A percentile compares a stretch with the other conserved stretches of the same genome.
These are phyloP conservation scores for Gossypium herbaceum DNA, from an alignment of 345 rosid genomes.

Conservation along the genomic window DNA sequence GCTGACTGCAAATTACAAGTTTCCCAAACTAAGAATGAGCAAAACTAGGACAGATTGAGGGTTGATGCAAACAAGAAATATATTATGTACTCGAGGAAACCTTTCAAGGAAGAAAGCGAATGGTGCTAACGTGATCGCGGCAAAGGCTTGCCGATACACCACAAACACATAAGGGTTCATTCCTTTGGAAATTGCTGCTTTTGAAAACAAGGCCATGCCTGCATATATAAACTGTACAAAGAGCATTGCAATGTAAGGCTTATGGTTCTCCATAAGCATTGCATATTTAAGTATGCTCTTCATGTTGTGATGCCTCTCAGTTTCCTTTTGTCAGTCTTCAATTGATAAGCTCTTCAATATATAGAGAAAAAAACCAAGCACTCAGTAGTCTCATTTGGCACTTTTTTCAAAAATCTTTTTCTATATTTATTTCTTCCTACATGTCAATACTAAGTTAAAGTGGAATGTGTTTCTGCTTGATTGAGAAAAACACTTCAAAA, in stretches of 20 bases:
- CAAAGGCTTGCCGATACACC: constrained; percentile 76
- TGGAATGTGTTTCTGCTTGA: not conserved
- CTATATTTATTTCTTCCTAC: not conserved
- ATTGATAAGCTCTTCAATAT: constrained; percentile 5
- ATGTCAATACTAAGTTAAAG: not conserved
- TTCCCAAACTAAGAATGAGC: not conserved
- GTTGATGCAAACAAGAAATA: not conserved
- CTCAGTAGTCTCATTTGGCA: not conserved
- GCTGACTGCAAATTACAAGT: constrained; percentile 34
- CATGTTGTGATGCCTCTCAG: constrained; percentile 15
- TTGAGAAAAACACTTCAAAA: not conserved
- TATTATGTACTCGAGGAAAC: constrained; percentile 23
- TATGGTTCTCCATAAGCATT: constrained; percentile 29
- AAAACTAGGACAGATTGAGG: not conserved
- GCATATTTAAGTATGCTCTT: constrained; percentile 19
- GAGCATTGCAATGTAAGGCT: constrained; percentile 60
- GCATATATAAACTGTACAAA: constrained; percentile 60
- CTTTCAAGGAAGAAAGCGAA: constrained; percentile 74
- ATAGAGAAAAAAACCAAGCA: not conserved
- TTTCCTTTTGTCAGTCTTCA: constrained; percentile 2
- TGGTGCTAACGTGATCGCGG: constrained; percentile 60
- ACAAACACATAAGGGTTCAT: constrained; percentile 78
- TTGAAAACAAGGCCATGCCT: constrained; percentile 80
- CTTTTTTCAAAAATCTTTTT: not conserved
- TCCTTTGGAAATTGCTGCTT: constrained; percentile 65